Conservation (phyloP, 345 rosid genomes). For the Sisymbrium irio region DNA sequence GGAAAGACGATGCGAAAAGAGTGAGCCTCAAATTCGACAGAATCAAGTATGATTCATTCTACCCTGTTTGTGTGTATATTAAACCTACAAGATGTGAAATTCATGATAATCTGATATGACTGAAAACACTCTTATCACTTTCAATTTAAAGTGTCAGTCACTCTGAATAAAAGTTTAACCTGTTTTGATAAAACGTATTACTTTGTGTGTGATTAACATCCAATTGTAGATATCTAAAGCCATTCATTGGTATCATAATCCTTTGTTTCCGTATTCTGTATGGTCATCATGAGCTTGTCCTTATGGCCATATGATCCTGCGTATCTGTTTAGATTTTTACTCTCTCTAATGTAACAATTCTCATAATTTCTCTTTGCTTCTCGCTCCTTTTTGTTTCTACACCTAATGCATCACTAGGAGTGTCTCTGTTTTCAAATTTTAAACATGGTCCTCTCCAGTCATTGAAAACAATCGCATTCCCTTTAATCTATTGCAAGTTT, state of each 20-base stretch:
- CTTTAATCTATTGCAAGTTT: background rate
- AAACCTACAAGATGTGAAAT: background rate
- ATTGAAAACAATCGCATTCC: background rate
- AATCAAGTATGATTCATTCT: constrained; percentile 57
- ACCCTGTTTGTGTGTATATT: background rate
- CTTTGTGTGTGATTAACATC: background rate
- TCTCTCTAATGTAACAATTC: background rate
- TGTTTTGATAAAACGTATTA: background rate
- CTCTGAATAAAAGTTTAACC: background rate
- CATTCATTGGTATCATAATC: background rate
- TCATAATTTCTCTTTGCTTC: background rate
- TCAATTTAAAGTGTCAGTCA: background rate
- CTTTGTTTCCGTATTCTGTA: background rate
- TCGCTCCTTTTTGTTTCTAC: no score
- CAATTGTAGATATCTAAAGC: background rate
- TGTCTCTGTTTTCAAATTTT: background rate
- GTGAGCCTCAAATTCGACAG: constrained; percentile 85
- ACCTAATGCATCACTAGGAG: constrained; percentile 6
- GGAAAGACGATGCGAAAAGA: constrained; percentile 79
- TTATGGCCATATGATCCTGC: background rate
- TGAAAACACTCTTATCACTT: background rate
- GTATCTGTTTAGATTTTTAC: background rate
- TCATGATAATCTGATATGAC: no score
- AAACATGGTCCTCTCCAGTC: background rate
- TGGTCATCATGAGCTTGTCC: background rate